phyloP scores from a whole-genome alignment of 2,329 filamentous ascomycete genomes.

The Cladosporium phlei region DNA sequence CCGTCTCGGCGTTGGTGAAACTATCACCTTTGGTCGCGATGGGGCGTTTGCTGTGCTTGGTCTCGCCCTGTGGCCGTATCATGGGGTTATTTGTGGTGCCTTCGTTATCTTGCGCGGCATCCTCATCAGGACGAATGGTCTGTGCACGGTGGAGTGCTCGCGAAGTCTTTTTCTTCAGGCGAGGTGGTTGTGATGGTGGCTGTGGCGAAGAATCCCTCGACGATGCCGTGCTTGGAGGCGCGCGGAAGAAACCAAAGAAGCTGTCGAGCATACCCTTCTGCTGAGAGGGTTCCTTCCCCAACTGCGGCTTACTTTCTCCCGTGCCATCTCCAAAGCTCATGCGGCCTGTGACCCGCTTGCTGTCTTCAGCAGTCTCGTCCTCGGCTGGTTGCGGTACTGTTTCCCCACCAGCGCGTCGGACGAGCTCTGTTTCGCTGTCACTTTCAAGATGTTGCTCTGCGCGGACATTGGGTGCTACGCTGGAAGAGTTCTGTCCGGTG shows the following conservation, averaged over 20 bases:
- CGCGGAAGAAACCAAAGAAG: constrained; percentile 71
- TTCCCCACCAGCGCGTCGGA: constrained; percentile 25
- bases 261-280: constrained; percentile 41
- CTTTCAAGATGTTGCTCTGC: constrained; percentile 21
- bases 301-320: constrained; percentile 34
- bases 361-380: constrained; percentile 62
- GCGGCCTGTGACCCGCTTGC: constrained; percentile 22
- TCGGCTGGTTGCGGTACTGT: constrained; percentile 65
- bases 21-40: constrained; percentile 48
- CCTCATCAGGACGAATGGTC: constrained; percentile 53
- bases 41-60: constrained; percentile 35
- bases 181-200: constrained; percentile 13
- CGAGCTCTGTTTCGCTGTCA: constrained; percentile 26
- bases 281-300: constrained; percentile 27
- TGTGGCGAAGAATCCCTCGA: constrained; percentile 54
- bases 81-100: constrained; percentile 28
- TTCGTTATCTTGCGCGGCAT: constrained; percentile 22
- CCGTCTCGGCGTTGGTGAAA: constrained; percentile 38
- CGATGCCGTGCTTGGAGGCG: constrained; percentile 19
- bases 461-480: constrained; percentile 36
- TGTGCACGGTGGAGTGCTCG: constrained; percentile 57
- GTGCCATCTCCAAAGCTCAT: constrained; percentile 23
- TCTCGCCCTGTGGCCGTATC: constrained; percentile 23
- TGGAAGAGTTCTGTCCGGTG: constrained; percentile 63
- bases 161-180: constrained; percentile 26